These are phyloP conservation scores for Pelargonium nanum DNA, from an alignment of 345 rosid genomes.

Conservation along the genomic window DNA sequence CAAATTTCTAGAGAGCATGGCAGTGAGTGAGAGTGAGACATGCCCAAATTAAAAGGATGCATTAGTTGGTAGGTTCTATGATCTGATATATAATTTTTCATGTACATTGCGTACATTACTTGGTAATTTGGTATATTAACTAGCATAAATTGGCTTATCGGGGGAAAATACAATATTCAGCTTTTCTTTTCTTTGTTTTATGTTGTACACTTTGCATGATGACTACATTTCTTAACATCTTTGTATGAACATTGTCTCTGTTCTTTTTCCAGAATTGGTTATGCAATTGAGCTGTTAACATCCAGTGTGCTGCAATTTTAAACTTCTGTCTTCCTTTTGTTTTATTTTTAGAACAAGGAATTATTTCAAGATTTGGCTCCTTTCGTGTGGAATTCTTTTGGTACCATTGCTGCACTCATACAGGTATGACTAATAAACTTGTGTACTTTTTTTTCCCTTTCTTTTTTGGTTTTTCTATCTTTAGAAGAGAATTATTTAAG, in stretches of 20 bases:
- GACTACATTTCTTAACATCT: conserved; percentile 2
- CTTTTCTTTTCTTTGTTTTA: too few relatives aligned
- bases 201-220: conserved; percentile 1
- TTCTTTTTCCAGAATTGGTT: conserved; percentile 11
- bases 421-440: conserved; percentile 45
- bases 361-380: conserved; percentile 94
- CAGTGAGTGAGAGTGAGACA: neutral
- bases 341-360: conserved; percentile 31
- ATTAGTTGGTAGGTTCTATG: neutral
- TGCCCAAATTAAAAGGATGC: neutral
- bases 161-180: too few relatives aligned
- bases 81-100: neutral
- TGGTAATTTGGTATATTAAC: neutral
- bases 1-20: neutral
- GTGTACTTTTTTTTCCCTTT: neutral
- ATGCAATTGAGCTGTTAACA: conserved; percentile 18
- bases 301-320: conserved; percentile 20
- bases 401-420: conserved; percentile 68
- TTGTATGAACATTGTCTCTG: conserved; percentile 6
- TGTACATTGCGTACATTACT: neutral
- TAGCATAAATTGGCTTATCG: too few relatives aligned
- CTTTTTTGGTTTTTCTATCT: too few relatives aligned
- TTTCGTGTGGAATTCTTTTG: conserved; percentile 76
- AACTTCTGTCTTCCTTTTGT: conserved; percentile 27
- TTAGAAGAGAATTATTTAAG: conserved; percentile 34